Conservation (phyloP, 352 stramenopile species). For the Halophytophthora polymorphica region DNA sequence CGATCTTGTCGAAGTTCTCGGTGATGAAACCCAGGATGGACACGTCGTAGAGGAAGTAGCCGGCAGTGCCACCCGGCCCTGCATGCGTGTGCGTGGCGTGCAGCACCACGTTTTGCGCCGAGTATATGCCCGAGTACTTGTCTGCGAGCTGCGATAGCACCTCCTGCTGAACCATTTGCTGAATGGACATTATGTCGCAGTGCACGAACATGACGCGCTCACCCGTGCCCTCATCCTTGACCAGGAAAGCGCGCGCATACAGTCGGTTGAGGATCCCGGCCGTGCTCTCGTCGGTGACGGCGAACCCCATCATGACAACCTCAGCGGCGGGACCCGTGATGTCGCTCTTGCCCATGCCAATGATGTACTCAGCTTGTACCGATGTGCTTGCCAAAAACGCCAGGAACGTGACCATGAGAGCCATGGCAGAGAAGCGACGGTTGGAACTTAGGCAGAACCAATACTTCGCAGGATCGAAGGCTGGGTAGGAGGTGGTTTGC, state of each 20-base stretch:
- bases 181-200: conserved; percentile 42
- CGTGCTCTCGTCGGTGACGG: conserved; percentile 35
- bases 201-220: conserved; percentile 45
- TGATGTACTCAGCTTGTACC: conserved; percentile 22
- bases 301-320: conserved; percentile 69
- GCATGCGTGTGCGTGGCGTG: conserved; percentile 86
- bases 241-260: conserved; percentile 60
- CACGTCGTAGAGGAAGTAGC: conserved; percentile 73
- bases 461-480: no score
- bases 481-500: no score
- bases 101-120: conserved; percentile 66
- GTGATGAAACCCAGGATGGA: conserved; percentile 41
- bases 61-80: conserved; percentile 61
- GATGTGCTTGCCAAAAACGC: not conserved
- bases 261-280: conserved; percentile 62
- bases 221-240: conserved; percentile 39
- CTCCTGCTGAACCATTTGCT: conserved; percentile 54
- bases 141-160: conserved; percentile 35
- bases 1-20: conserved; percentile 66
- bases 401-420: not conserved
- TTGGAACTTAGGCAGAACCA: no score
- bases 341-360: conserved; percentile 57
- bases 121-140: conserved; percentile 44
- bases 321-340: conserved; percentile 59
- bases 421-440: no score